These are phyloP conservation scores for Corymbia maculata DNA, from an alignment of 345 rosid species.

Conservation along the genomic window DNA sequence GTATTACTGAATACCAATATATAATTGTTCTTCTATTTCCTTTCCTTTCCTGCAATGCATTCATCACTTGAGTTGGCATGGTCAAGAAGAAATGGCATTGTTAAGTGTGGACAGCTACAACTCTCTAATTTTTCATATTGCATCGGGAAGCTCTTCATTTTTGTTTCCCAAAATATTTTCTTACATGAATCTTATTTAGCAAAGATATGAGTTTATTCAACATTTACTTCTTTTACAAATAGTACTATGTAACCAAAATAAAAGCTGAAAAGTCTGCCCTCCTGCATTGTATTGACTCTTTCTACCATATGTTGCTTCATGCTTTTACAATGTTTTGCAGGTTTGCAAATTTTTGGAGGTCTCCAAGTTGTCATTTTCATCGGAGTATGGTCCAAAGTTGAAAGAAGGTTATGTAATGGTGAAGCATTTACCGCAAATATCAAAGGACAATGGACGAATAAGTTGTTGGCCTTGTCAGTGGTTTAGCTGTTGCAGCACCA, in stretches of 20 bases:
- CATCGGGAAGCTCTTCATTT: not conserved
- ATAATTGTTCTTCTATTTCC: not conserved
- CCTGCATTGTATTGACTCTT: not conserved
- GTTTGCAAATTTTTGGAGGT: constrained; percentile 93
- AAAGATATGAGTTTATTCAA: not conserved
- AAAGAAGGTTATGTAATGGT: constrained; percentile 85
- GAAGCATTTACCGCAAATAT: constrained; percentile 43
- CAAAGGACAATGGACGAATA: constrained; percentile 7
- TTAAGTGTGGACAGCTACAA: not conserved
- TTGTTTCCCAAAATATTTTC: not conserved
- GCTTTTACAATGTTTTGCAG: constrained; percentile 16
- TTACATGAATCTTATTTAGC: not conserved
- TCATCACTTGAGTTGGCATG: not conserved
- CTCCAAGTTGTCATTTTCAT: constrained; percentile 70
- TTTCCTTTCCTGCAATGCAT: not conserved
- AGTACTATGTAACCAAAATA: not conserved
- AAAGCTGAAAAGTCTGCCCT: not conserved
- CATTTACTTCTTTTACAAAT: not conserved
- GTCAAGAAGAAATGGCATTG: not conserved
- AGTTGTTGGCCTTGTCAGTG: constrained; percentile 39
- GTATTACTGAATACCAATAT: not conserved
- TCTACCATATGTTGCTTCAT: not conserved
- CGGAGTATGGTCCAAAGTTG: constrained; percentile 78
- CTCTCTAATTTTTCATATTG: not conserved
- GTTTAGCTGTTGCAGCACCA: constrained; percentile 44